Conservation (phyloP, 345 rosid genomes). For the Toxicodendron radicans region DNA sequence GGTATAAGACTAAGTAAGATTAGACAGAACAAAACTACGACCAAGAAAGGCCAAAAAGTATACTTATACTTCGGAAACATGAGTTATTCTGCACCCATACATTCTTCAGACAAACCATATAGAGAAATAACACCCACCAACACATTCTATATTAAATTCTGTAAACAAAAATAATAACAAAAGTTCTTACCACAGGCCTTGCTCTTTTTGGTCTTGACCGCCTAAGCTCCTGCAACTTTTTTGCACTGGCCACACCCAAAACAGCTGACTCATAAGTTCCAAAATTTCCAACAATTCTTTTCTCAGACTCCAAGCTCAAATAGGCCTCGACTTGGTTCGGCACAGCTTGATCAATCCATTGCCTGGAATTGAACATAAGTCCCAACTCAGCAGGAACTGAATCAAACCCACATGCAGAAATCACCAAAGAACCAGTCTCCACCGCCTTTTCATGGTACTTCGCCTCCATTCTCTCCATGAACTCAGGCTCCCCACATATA, state of each 20-base stretch:
- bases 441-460: constrained; percentile 63
- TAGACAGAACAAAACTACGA: too few species aligned
- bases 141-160: background rate
- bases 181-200: constrained; percentile 56
- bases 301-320: constrained; percentile 74
- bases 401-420: constrained; percentile 95
- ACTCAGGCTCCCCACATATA: constrained; percentile 92
- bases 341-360: constrained; percentile 67
- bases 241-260: constrained; percentile 67
- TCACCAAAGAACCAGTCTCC: constrained; percentile 68
- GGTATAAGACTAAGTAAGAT: background rate
- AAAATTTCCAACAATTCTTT: constrained; percentile 67
- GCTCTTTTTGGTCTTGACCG: constrained; percentile 71
- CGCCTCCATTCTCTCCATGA: constrained; percentile 81
- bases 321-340: constrained; percentile 76
- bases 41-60: too few species aligned
- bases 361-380: constrained; percentile 69
- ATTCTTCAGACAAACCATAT: background rate
- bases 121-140: background rate
- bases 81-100: too few species aligned
- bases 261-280: constrained; percentile 87
- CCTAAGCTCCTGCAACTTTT: constrained; percentile 61
- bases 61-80: too few species aligned
- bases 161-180: background rate
- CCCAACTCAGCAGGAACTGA: constrained; percentile 90